Base-by-base conservation (phyloP, 2,329 filamentous ascomycete genomes). In the Didymella sp. region DNA sequence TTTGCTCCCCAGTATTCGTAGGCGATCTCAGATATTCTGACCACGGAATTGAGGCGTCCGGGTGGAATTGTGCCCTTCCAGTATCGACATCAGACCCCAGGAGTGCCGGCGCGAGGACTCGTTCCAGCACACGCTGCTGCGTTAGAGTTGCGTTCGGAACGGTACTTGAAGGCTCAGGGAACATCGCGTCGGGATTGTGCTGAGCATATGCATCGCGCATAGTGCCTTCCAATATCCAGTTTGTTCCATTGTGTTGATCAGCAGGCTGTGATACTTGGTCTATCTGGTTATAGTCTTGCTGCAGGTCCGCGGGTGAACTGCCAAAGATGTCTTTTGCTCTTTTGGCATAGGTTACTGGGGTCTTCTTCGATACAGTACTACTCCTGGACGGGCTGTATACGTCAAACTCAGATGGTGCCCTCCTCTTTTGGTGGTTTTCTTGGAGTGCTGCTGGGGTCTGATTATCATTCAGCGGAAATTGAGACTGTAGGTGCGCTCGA, bases 91-190 rank as follows among this genome's bases (percentile, higher is more conserved):
- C 64, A 28, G 73, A 45, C 15, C 66, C 70, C 15, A 70, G 59
- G 27, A 70, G 69, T 6, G 27, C 59, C 27, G 72, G 68, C 21
- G 61, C 66, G 42, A 62, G 56, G 17, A 75, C 71, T 31, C 71
- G 69, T 31, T 77, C 74, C 24, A 80, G 47, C 46, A 80, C 60
- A n/a, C 71, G 68, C 59, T 76, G 71, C 58, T 79, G 76, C 17
- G 74, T 78, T 11, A 74, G 71, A 28, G 75, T 77, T 30, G 74
- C 77, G 56, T 79, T 76, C 4, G 75, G 74, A 13, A 79, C 62
- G 0, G 79, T 81, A 56, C 74, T 79, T 13, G 77, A 79, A 35
- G 70, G 68, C 27, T 77, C 74, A 43, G 67, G 70, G 55, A 80
- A 80, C 70, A 79, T 69, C 31, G 67, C 64, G 35, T 66, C 66